phyloP scores from a whole-genome alignment of 768 basidiomycete species.

The Coprinopsis sp. region DNA sequence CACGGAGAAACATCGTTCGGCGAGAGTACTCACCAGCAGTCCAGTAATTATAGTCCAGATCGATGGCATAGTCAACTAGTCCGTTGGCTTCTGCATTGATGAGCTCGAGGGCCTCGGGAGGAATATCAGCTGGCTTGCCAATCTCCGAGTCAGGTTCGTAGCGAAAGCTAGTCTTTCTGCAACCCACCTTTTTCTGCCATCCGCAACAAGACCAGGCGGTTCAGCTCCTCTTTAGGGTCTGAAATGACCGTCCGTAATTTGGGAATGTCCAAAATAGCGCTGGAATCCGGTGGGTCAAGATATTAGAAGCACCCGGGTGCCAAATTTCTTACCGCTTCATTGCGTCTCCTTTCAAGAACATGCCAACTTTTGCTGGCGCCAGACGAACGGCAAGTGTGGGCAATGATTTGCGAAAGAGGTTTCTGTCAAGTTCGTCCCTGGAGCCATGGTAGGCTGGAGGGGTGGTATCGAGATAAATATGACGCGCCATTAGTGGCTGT shows the following conservation, averaged over 20 bases:
- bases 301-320: neutral
- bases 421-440: slow-evolving; percentile 51
- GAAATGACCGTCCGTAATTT: slow-evolving; percentile 56
- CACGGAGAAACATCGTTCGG: neutral
- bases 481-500: slow-evolving; percentile 29
- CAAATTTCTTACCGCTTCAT: slow-evolving; percentile 50
- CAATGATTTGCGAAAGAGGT: slow-evolving; percentile 60
- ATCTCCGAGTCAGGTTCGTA: slow-evolving; percentile 12
- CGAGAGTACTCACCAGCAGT: slow-evolving; percentile 52
- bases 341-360: slow-evolving; percentile 51
- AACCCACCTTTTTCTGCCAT: slow-evolving; percentile 55
- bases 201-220: slow-evolving; percentile 64
- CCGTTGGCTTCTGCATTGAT: slow-evolving; percentile 52
- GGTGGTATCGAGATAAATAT: slow-evolving; percentile 34
- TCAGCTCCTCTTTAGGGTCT: slow-evolving; percentile 43
- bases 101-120: slow-evolving; percentile 48
- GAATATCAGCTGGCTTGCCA: slow-evolving; percentile 65
- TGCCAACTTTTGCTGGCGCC: slow-evolving; percentile 48
- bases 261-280: slow-evolving; percentile 64
- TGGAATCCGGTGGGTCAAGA: slow-evolving; percentile 22
- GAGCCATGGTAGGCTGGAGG: slow-evolving; percentile 46
- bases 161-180: neutral
- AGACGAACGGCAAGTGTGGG: slow-evolving; percentile 67
- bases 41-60: slow-evolving; percentile 87
- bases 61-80: slow-evolving; percentile 53